Percentiles rank a stretch among this genome's conserved stretches.
Evolutionary conservation across 768 basidiomycete species (phyloP).

Genomic region (Leccinum disarticulatum): DNA sequence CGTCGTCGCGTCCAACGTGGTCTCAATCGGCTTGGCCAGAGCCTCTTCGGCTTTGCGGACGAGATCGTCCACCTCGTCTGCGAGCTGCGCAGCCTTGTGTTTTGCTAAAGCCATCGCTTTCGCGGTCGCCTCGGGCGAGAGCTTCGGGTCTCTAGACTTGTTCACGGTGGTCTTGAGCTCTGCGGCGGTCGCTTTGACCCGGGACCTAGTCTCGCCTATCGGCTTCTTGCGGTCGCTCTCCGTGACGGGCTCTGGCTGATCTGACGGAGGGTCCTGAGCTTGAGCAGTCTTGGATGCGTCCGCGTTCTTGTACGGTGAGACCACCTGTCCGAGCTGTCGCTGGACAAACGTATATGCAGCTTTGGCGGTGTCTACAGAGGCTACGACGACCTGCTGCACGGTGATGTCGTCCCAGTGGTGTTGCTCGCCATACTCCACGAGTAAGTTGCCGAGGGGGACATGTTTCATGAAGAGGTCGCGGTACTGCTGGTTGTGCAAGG

Average conservation of each 20-base stretch:
- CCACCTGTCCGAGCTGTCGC: constrained; percentile 44
- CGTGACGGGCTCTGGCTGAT: background rate
- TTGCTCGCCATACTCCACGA: constrained; percentile 81
- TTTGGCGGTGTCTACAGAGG: constrained; percentile 48
- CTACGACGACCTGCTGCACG: constrained; percentile 53
- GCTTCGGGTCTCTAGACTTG: constrained; percentile 33
- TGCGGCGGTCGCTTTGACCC: constrained; percentile 40
- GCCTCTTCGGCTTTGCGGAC: constrained; percentile 74
- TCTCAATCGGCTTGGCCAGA: constrained; percentile 44
- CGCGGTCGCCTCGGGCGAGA: constrained; percentile 24
- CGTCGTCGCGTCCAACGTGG: constrained; percentile 23
- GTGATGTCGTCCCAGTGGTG: constrained; percentile 79
- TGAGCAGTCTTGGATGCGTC: constrained; percentile 18
- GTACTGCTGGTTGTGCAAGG: constrained; percentile 48
- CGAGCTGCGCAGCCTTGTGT: constrained; percentile 49
- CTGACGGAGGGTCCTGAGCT: constrained; percentile 24
- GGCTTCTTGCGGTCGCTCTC: constrained; percentile 37
- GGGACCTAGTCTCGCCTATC: constrained; percentile 44
- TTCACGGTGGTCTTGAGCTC: constrained; percentile 51
- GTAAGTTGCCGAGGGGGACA: constrained; percentile 72
- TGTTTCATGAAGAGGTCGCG: constrained; percentile 82
- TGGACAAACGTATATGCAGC: constrained; percentile 51
- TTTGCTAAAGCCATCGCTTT: constrained; percentile 44
- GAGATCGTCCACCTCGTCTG: constrained; percentile 66
- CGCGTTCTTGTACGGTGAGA: constrained; percentile 15